Conservation (phyloP, 768 basidiomycete species). For the Termitomyces sp. region DNA sequence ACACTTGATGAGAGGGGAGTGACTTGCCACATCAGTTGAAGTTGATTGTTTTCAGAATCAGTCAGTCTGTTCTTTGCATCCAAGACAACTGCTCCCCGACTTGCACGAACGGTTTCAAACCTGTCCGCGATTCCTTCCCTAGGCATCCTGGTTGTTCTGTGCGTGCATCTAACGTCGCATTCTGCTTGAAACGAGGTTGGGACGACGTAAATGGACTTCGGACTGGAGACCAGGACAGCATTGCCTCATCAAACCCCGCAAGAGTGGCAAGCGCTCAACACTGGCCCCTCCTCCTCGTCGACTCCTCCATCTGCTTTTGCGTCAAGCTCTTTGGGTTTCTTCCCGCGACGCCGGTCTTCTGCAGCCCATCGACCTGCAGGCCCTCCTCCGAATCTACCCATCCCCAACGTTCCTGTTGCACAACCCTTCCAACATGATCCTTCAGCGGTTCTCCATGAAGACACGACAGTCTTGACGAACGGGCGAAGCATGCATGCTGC, state of each 20-base stretch:
- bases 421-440: slow-evolving; percentile 15
- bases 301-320: slow-evolving; percentile 22
- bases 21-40: slow-evolving; percentile 12
- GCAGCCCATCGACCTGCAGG: slow-evolving; percentile 61
- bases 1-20: slow-evolving; percentile 9
- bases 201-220: slow-evolving; percentile 29
- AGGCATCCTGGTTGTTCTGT: neutral
- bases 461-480: slow-evolving; percentile 18
- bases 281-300: slow-evolving; percentile 28
- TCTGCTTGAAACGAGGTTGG: neutral
- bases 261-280: slow-evolving; percentile 29
- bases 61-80: slow-evolving; percentile 9
- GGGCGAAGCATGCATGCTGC: slow-evolving; percentile 26
- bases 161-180: neutral
- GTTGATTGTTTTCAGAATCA: slow-evolving; percentile 18
- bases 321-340: slow-evolving; percentile 24
- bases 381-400: slow-evolving; percentile 71
- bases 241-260: slow-evolving; percentile 23
- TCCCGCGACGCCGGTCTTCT: slow-evolving; percentile 65
- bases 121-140: neutral
- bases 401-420: slow-evolving; percentile 55
- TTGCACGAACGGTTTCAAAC: neutral
- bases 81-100: slow-evolving; percentile 9
- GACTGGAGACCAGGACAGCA: slow-evolving; percentile 27
- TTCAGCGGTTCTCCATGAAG: slow-evolving; percentile 17